Evolutionary conservation across 345 rosid genomes (phyloP), one percentile per base, ranked within the genome.

Genomic region (Limnanthes douglasii): DNA sequence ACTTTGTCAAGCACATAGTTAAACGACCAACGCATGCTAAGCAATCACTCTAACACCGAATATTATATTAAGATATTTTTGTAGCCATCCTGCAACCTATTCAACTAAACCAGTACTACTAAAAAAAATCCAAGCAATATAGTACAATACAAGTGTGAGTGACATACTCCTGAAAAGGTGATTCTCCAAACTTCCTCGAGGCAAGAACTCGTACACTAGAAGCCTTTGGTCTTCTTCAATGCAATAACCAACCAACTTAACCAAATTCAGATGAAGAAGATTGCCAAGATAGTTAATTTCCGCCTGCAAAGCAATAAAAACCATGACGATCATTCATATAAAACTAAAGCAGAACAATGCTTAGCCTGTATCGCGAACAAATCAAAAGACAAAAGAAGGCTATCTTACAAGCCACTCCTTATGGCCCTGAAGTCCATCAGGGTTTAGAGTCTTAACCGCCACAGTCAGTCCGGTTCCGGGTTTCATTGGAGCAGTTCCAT

Each of bases 341-440:
- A 8, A 21, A 11, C 8, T 4, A 0, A 49, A 16, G 9, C 32
- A 31, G 29, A 17, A 32, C 8, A 35, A 11, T n/a, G n/a, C n/a
- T n/a, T n/a, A n/a, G n/a, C n/a, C n/a, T n/a, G n/a, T n/a, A n/a
- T n/a, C 23, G 11, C 13, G 11, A 33, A 27, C 37, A 12, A 25
- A 4, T 37, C 31, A 31, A 14, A n/a, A 30, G 32, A 43, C 20
- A 22, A 24, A 20, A 21, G 22, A 25, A n/a, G 42, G 34, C 21
- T 18, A 22, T 41, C 65, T 37, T 66, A 85, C 96, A 61, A 81
- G 76, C 96, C 96, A 86, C 56, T 86, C 96, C 67, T 78, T 78
- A 42, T 86, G 96, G 61, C 96, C 96, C 70, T 86, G 96, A 50
- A 86, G 79, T 48, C 96, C 96, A 54, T 82, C 94, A 21, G 70